Evolutionary conservation across 1,284 basidiomycete species (phyloP), one percentile per base, ranked within the genome.

Genomic region (Termitomyces sp.): DNA sequence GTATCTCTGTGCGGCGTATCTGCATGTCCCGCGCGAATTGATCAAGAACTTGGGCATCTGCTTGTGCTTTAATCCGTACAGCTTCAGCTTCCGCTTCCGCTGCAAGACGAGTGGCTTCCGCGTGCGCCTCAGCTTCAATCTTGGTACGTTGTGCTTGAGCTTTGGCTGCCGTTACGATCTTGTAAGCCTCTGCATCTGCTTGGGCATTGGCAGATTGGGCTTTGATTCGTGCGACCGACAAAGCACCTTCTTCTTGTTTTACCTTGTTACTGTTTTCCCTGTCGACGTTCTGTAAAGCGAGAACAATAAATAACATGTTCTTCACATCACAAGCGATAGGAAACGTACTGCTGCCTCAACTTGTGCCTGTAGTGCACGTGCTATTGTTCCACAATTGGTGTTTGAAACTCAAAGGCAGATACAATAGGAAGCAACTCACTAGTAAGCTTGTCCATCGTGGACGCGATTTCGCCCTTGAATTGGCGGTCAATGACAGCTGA

Each of bases 261-360:
- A 89, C 84, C 66, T 86, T 86, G 71, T 91, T 91, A 70, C 83
- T 86, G 64, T 91, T 91, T 67, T 91, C 88, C 52, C 88, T 69
- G 66, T 91, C 88, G 48, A 90, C 88, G 58, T 91, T 90, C 80
- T 86, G 42, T 19, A 37, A 14, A 5, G 42, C 10, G 21, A 19
- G 35, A 39, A 41, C 28, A 45, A 51, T 30, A 49, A 39, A 24
- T 9, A 9, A 28, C 21, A 49, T 34, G 33, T 28, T 2, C 16
- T 38, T 26, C 31, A 26, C 19, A 45, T 18, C 11, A 21, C 16
- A 26, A 24, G 19, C 19, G 19, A 28, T 42, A 18, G 8, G 31
- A 11, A 9, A 73, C 81, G 61, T 66, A 86, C 84, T 19, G 88
- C 87, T 52, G 88, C 88, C 66, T 91, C 88, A 35, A 91, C 88